Conservation (phyloP, 441 rosid species). For the Manihot esculenta region DNA sequence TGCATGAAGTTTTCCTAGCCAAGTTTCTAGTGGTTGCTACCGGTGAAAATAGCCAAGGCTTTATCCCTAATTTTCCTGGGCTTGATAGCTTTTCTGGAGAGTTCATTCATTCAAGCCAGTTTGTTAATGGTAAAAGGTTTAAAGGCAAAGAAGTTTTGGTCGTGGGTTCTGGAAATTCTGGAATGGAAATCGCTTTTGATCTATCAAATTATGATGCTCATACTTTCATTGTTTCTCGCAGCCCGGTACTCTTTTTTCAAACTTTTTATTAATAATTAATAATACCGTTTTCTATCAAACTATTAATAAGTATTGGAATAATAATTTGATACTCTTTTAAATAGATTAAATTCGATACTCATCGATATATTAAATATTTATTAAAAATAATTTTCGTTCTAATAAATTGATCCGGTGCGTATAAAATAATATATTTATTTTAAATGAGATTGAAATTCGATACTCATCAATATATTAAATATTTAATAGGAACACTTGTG, state of each 20-base stretch:
- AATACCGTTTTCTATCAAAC: too few relatives aligned
- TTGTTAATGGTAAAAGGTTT: constrained; percentile 40
- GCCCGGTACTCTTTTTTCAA: constrained; percentile 6
- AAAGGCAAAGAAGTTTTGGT: constrained; percentile 45
- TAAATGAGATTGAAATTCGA: too few relatives aligned
- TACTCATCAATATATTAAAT: too few relatives aligned
- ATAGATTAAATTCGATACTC: too few relatives aligned
- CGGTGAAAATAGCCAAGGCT: constrained; percentile 51
- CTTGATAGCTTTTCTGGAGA: constrained; percentile 41
- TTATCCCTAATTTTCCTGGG: constrained; percentile 44
- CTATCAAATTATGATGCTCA: not conserved
- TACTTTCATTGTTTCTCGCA: constrained; percentile 10
- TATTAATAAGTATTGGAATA: too few relatives aligned
- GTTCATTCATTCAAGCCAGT: constrained; percentile 51
- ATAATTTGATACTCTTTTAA: too few relatives aligned
- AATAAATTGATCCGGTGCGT: too few relatives aligned
- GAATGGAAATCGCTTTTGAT: constrained; percentile 48
- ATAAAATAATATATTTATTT: too few relatives aligned
- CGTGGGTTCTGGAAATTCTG: constrained; percentile 70
- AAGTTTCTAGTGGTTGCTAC: constrained; percentile 61
- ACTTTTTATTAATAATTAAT: too few relatives aligned
- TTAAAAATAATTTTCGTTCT: too few relatives aligned
- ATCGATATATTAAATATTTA: too few relatives aligned
- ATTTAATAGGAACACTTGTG: too few relatives aligned
- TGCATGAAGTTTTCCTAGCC: constrained; percentile 37